A percentile compares a stretch with the other conserved stretches of the same genome.
Evolutionary conservation across 805 yeast species (phyloP).

Genomic region (Metschnikowia amazonensis): DNA sequence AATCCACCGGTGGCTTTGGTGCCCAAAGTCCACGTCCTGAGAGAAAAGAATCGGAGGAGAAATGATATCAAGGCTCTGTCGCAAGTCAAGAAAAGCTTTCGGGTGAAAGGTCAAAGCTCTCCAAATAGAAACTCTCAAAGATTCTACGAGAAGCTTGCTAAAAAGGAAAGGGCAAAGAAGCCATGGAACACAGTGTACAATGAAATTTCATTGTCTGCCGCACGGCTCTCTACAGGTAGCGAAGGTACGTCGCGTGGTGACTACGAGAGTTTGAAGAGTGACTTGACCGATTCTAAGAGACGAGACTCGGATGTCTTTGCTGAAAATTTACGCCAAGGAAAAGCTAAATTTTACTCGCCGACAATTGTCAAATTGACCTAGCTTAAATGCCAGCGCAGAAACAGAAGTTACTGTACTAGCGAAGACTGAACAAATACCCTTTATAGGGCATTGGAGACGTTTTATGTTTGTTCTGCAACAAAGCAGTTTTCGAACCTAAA

Average conservation of each 20-base stretch:
- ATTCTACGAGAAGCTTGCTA: slow-evolving; percentile 3
- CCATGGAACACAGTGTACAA: slow-evolving; percentile 33
- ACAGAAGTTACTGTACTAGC: background rate
- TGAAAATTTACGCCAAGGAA: slow-evolving; percentile 18
- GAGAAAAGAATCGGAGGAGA: background rate
- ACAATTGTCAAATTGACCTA: background rate
- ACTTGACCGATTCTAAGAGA: slow-evolving; percentile 26
- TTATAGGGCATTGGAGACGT: background rate
- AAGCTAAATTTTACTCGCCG: slow-evolving; percentile 10
- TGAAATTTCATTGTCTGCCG: slow-evolving; percentile 35
- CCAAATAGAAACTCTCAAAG: slow-evolving; percentile 4
- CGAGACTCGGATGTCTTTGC: slow-evolving; percentile 20
- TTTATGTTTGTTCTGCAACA: background rate
- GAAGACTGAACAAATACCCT: background rate
- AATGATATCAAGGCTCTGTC: slow-evolving; percentile 2
- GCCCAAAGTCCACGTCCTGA: background rate
- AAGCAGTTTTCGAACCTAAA: background rate
- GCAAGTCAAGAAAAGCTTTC: slow-evolving; percentile 7
- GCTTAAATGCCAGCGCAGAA: background rate
- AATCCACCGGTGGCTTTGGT: background rate
- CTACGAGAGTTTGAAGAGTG: slow-evolving; percentile 24
- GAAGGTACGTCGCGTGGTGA: slow-evolving; percentile 22
- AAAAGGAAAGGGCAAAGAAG: slow-evolving; percentile 4
- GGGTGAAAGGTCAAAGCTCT: slow-evolving; percentile 6
- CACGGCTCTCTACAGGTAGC: slow-evolving; percentile 33